These are phyloP conservation scores for Flammula alnicola DNA, from an alignment of 1,284 basidiomycete genomes.

Conservation along the genomic window DNA sequence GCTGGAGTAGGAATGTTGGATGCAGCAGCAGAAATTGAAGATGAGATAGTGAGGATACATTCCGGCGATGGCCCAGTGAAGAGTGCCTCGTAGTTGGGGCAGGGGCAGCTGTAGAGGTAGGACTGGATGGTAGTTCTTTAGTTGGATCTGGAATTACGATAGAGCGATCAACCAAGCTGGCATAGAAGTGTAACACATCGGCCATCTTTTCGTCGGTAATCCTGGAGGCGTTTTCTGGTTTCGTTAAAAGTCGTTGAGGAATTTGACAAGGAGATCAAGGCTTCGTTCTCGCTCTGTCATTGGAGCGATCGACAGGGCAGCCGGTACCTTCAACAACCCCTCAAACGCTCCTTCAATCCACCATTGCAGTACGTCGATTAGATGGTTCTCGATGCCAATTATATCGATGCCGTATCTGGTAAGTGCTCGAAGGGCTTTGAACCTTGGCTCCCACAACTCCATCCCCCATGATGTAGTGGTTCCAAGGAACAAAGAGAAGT, in stretches of 20 bases:
- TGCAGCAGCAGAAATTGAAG: no score
- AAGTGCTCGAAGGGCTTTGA: slow-evolving; percentile 66
- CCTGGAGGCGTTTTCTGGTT: slow-evolving; percentile 57
- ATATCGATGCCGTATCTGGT: slow-evolving; percentile 61
- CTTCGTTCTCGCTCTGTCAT: slow-evolving; percentile 62
- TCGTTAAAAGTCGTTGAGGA: slow-evolving; percentile 56
- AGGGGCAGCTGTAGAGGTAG: slow-evolving; percentile 33
- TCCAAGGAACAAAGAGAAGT: slow-evolving; percentile 63
- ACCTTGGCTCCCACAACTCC: slow-evolving; percentile 72
- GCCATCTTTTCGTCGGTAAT: slow-evolving; percentile 60
- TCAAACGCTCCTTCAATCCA: slow-evolving; percentile 72
- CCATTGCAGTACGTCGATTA: slow-evolving; percentile 57
- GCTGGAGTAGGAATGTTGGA: slow-evolving; percentile 27
- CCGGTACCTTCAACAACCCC: slow-evolving; percentile 48
- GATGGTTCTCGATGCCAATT: slow-evolving; percentile 62
- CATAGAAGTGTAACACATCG: slow-evolving; percentile 61
- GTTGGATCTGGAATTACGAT: slow-evolving; percentile 44
- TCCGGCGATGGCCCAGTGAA: slow-evolving; percentile 52
- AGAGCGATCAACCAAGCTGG: slow-evolving; percentile 56
- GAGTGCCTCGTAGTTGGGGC: slow-evolving; percentile 33
- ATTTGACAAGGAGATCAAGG: slow-evolving; percentile 59
- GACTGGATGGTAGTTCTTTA: slow-evolving; percentile 31
- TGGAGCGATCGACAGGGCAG: slow-evolving; percentile 36
- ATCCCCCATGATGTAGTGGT: slow-evolving; percentile 51
- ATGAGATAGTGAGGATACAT: slow-evolving; percentile 46